phyloP scores from a whole-genome alignment of 2,329 filamentous ascomycete genomes.

The Rugonectria rugulosa region DNA sequence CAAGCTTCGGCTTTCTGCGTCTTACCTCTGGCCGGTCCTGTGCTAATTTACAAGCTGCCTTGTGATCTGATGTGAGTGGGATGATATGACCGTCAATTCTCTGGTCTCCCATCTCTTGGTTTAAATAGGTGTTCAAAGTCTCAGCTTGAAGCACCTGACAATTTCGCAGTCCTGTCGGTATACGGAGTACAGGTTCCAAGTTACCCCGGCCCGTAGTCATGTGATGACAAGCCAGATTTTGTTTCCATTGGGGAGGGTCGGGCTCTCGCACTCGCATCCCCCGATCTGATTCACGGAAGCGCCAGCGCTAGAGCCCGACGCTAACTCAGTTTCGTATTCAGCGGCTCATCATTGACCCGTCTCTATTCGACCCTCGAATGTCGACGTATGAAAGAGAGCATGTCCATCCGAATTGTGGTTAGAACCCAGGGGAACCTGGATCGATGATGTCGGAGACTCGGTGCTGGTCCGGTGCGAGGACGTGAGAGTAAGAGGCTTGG shows the following conservation, averaged over 20 bases:
- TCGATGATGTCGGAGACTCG: background rate
- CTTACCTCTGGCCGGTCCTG: no score
- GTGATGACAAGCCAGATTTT: background rate
- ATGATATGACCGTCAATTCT: no score
- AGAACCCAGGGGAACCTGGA: background rate
- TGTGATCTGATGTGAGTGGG: no score
- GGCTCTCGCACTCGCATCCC: conserved; percentile 27
- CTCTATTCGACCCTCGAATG: no score
- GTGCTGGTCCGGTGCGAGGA: background rate
- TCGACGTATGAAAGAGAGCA: no score
- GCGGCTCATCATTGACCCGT: conserved; percentile 18
- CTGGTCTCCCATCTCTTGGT: no score
- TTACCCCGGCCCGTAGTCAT: background rate
- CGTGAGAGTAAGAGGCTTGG: background rate
- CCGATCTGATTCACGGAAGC: background rate
- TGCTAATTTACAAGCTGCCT: no score
- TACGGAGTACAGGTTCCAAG: no score
- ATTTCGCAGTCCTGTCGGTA: background rate
- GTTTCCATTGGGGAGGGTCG: background rate
- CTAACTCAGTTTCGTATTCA: conserved; percentile 35
- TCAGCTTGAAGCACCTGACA: background rate
- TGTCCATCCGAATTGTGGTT: background rate
- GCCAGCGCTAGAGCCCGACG: conserved; percentile 3
- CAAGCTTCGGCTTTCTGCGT: conserved; percentile 13
- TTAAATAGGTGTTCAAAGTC: no score